Base-by-base conservation (phyloP, 2,329 filamentous ascomycete species). In the Magnaporthiopsis rhizophila region DNA sequence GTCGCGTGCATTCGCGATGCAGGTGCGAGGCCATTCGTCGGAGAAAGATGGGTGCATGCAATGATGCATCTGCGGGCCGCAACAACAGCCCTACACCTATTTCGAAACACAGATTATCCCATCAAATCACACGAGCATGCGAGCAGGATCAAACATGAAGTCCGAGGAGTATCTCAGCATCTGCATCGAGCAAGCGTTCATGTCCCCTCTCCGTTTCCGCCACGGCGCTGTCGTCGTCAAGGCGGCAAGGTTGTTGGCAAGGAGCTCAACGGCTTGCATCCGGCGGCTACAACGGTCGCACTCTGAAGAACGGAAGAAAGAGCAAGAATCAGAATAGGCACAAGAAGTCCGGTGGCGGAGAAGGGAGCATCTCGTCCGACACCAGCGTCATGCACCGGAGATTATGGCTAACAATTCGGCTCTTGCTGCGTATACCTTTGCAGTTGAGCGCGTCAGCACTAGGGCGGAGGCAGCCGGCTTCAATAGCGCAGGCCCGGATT, bases 161-260 rank as follows among this genome's bases (percentile, higher is more conserved):
- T 71, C 50, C 68, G 78, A 83, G 67, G 75, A 75, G 64, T 82
- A 81, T 67, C 75, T 83, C 62, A 78, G 74, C 65, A 75, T 81
- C 32, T 83, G 81, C 74, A 76, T 83, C 61, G 77, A 81, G 72
- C 79, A 83, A 75, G 81, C 81, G 62, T 71, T 77, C 34, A 75
- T 77, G 61, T 83, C 79, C 18, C 77, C 80, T 34, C 78, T 84
- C 32, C 77, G 76, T 71, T 79, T 80, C 66, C 79, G 79, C 65
- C 81, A 83, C 71, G 80, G 81, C 34, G 76, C 76, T 59, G 77
- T 83, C 68, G 65, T 67, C 57, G 67, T 83, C 64, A 80, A 80
- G 81, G 80, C 63, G 80, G 80, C 62, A 84, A 83, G 69, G 75
- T 83, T 67, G 79, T 84, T 66, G 81, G 81, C 15, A 76, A 78